Evolutionary conservation across 2,329 filamentous ascomycete species (phyloP).

Genomic region (Curvularia lunata): DNA sequence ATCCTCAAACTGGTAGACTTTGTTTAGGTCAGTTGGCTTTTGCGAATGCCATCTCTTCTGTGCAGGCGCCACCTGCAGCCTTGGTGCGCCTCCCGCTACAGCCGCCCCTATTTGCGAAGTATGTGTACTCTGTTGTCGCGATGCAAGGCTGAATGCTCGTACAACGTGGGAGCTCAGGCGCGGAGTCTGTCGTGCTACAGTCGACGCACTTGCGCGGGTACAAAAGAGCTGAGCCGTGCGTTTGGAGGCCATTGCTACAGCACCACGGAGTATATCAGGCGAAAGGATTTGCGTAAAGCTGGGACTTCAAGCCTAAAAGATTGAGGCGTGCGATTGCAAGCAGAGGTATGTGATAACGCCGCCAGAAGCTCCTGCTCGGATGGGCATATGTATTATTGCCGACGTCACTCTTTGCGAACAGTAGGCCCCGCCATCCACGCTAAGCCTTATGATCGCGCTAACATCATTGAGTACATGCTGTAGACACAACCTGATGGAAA

Average conservation of each 20-base stretch:
- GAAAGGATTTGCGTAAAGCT: background rate
- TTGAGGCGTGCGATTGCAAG: background rate
- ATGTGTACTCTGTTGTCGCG: slow-evolving; percentile 2
- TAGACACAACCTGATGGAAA: background rate
- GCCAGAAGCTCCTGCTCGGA: slow-evolving; percentile 24
- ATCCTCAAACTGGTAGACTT: slow-evolving; percentile 51
- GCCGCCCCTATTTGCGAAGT: background rate
- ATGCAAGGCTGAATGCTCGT: slow-evolving; percentile 13
- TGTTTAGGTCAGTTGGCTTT: slow-evolving; percentile 34
- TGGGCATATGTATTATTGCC: slow-evolving; percentile 23
- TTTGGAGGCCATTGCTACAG: slow-evolving; percentile 28
- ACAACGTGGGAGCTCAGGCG: slow-evolving; percentile 15
- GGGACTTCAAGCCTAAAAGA: background rate
- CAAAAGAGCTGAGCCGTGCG: slow-evolving; percentile 22
- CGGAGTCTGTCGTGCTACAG: slow-evolving; percentile 14
- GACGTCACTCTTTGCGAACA: slow-evolving; percentile 31
- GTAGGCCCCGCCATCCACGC: slow-evolving; percentile 5
- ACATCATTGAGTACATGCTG: background rate
- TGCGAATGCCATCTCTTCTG: slow-evolving; percentile 48
- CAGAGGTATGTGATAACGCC: slow-evolving; percentile 2
- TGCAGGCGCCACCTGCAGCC: background rate
- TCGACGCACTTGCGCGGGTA: slow-evolving; percentile 19
- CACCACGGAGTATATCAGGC: background rate
- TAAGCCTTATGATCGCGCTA: slow-evolving; percentile 11
- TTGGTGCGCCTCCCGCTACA: background rate